Evolutionary conservation across 345 rosid genomes (phyloP).

Genomic region (Luvunga scandens): DNA sequence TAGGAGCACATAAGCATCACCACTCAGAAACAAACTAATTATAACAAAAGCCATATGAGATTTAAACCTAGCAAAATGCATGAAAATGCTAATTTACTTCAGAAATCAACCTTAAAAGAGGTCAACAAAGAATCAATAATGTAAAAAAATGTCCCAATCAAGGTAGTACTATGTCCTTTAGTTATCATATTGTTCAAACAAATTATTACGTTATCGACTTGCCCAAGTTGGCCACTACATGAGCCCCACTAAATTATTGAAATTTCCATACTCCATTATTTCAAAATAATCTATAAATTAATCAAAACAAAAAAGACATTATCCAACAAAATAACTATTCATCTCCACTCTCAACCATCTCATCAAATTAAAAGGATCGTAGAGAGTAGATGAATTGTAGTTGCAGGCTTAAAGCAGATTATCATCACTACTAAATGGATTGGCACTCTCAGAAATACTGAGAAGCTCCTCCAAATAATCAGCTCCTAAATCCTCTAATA

Average conservation of each 20-base stretch:
- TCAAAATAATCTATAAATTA: neutral
- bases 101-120: no score
- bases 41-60: no score
- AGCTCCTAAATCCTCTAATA: conserved; percentile 59
- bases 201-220: neutral
- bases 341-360: neutral
- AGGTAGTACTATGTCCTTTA: no score
- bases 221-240: conserved; percentile 5
- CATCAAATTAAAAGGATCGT: neutral
- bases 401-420: conserved; percentile 3
- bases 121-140: no score
- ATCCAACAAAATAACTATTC: neutral
- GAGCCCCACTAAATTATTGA: conserved; percentile 3
- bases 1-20: no score
- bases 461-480: conserved; percentile 64
- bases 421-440: neutral
- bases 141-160: no score
- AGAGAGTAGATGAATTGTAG: neutral
- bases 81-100: no score
- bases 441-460: conserved; percentile 24
- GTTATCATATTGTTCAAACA: no score
- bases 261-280: neutral
- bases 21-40: no score
- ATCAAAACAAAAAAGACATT: neutral
- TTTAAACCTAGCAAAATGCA: no score